Evolutionary conservation across 768 basidiomycete species (phyloP).

Genomic region (Clitopilus passeckerianus): DNA sequence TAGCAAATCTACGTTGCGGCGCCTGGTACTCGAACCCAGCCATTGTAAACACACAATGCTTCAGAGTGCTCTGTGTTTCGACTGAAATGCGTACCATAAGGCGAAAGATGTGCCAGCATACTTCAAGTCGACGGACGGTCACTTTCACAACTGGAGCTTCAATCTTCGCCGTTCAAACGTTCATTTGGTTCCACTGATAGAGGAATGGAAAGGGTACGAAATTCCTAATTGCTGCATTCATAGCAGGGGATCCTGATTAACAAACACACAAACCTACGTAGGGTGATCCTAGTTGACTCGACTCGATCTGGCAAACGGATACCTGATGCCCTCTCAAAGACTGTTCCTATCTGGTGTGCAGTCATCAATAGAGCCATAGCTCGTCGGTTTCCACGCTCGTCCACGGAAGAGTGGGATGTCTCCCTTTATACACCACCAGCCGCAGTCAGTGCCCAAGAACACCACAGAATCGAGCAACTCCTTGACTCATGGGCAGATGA

Average conservation of each 20-base stretch:
- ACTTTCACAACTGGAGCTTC: conserved; percentile 81
- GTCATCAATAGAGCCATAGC: conserved; percentile 70
- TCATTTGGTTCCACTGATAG: conserved; percentile 60
- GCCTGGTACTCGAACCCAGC: conserved; percentile 86
- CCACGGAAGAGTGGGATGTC: conserved; percentile 42
- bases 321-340: conserved; percentile 92
- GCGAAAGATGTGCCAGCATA: conserved; percentile 51
- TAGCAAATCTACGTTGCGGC: conserved; percentile 91
- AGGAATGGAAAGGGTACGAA: conserved; percentile 54
- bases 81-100: conserved; percentile 11
- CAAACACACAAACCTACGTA: conserved; percentile 18
- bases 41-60: conserved; percentile 35
- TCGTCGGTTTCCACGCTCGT: conserved; percentile 23
- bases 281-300: conserved; percentile 86
- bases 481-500: conserved; percentile 67
- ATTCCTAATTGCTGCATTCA: neutral
- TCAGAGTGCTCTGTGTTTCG: neutral
- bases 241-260: conserved; percentile 1
- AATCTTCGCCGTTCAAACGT: conserved; percentile 82
- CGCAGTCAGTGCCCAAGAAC: conserved; percentile 70
- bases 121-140: conserved; percentile 93
- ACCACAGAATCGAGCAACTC: conserved; percentile 63
- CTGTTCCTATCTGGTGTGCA: conserved; percentile 92
- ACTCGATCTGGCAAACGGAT: conserved; percentile 91
- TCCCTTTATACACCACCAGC: conserved; percentile 68